phyloP scores from a whole-genome alignment of 1,139 yeast genomes.

The Kazachstania sp. region DNA sequence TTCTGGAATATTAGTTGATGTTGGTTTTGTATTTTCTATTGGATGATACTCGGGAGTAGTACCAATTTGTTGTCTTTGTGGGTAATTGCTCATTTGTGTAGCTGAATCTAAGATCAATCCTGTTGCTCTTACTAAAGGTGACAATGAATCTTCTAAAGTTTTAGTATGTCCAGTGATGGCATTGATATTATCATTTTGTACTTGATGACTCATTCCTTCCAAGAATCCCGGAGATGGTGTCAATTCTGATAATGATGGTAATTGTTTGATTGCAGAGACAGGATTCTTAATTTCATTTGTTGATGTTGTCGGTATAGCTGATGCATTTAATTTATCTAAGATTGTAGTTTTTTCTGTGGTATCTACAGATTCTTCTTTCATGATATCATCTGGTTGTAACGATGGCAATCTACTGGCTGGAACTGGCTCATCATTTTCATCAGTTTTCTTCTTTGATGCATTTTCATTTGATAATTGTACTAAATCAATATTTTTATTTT shows the following conservation, averaged over 20 bases:
- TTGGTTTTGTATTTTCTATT: neutral
- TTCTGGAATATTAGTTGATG: neutral
- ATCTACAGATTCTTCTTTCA: neutral
- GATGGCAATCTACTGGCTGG: too few relatives aligned
- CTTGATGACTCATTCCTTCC: slow-evolving; percentile 1
- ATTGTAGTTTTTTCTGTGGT: neutral
- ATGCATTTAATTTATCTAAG: neutral
- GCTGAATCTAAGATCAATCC: neutral
- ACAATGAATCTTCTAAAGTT: neutral
- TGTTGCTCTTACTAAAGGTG: slow-evolving; percentile 1
- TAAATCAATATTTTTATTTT: slow-evolving; percentile 26
- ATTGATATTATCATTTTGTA: neutral
- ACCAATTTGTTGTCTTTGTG: neutral
- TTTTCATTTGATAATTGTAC: slow-evolving; percentile 3
- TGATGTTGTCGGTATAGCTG: neutral
- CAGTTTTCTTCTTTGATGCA: neutral
- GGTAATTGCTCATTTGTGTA: neutral
- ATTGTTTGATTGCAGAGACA: neutral
- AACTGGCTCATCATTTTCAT: neutral
- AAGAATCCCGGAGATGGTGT: slow-evolving; percentile 4
- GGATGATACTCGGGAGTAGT: neutral
- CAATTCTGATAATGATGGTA: slow-evolving; percentile 6
- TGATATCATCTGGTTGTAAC: neutral
- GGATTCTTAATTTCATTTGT: neutral
- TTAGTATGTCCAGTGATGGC: neutral